These are phyloP conservation scores for Scedosporium minutisporum DNA, from an alignment of 2,329 filamentous ascomycete species.

Conservation along the genomic window DNA sequence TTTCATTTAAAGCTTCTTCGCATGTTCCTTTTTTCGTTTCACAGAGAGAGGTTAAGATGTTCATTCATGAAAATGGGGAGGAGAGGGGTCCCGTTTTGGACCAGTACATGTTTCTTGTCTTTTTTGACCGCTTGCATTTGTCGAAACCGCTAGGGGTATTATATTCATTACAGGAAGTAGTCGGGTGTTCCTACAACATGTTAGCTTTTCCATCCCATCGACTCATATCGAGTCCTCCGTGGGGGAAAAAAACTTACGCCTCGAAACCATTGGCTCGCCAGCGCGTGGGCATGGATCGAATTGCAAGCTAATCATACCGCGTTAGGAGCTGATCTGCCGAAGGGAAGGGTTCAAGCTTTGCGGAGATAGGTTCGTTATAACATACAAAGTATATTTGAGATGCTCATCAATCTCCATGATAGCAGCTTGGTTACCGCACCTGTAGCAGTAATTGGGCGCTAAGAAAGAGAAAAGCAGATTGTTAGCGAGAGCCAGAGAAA, in stretches of 20 bases:
- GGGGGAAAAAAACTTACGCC: constrained; percentile 45
- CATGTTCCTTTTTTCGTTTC: too few relatives aligned
- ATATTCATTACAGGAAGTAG: constrained; percentile 77
- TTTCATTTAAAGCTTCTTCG: too few relatives aligned
- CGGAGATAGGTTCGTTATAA: constrained; percentile 16
- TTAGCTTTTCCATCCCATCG: too few relatives aligned
- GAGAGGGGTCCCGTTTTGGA: too few relatives aligned
- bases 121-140: not conserved
- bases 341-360: not conserved
- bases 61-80: too few relatives aligned
- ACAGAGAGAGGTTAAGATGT: too few relatives aligned
- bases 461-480: constrained; percentile 4
- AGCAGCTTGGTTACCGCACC: constrained; percentile 97
- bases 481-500: not conserved
- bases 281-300: constrained; percentile 97
- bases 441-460: constrained; percentile 94
- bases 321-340: constrained; percentile 17
- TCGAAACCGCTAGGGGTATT: constrained; percentile 5
- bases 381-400: constrained; percentile 98
- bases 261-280: constrained; percentile 97
- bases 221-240: too few relatives aligned
- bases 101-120: too few relatives aligned
- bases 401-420: constrained; percentile 99
- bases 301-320: constrained; percentile 63
- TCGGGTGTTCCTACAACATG: constrained; percentile 63